Conservation (phyloP, 2,329 filamentous ascomycete species). For the Elsinoe necatrix region DNA sequence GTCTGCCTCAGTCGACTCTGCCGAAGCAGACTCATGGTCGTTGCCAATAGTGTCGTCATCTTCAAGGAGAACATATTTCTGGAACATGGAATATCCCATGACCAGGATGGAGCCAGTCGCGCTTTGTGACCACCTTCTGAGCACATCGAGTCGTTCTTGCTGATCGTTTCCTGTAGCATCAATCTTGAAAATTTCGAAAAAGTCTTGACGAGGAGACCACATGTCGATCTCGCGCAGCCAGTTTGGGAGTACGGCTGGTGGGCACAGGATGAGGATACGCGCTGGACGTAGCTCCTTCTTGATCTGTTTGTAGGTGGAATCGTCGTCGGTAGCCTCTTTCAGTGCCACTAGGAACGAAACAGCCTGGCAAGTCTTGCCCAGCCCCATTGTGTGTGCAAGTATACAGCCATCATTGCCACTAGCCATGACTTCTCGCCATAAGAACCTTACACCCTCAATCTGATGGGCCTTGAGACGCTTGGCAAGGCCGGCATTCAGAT, state of each 20-base stretch:
- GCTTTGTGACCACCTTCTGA: conserved; percentile 50
- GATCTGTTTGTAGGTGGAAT: conserved; percentile 55
- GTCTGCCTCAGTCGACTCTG: background rate
- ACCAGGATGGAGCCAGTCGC: conserved; percentile 62
- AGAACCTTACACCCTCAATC: conserved; percentile 69
- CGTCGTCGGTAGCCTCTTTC: conserved; percentile 56
- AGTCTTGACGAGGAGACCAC: conserved; percentile 49
- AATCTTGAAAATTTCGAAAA: conserved; percentile 53
- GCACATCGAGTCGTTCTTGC: conserved; percentile 34
- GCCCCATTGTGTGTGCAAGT: conserved; percentile 81
- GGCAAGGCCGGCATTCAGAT: conserved; percentile 57
- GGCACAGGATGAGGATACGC: conserved; percentile 66
- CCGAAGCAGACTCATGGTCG: background rate
- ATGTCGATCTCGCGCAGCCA: conserved; percentile 69
- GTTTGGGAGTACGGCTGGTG: conserved; percentile 66
- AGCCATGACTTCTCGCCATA: conserved; percentile 76
- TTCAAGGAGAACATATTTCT: conserved; percentile 30
- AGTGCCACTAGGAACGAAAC: conserved; percentile 75
- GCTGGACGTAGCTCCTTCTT: conserved; percentile 52
- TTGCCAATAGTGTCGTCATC: conserved; percentile 27
- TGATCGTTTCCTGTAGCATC: conserved; percentile 32
- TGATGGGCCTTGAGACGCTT: conserved; percentile 68
- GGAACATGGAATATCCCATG: conserved; percentile 64
- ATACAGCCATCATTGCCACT: conserved; percentile 60
- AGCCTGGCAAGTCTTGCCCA: conserved; percentile 85